Conservation (phyloP, 2,329 filamentous ascomycete species). For the Macrophomina pseudophaseolina region DNA sequence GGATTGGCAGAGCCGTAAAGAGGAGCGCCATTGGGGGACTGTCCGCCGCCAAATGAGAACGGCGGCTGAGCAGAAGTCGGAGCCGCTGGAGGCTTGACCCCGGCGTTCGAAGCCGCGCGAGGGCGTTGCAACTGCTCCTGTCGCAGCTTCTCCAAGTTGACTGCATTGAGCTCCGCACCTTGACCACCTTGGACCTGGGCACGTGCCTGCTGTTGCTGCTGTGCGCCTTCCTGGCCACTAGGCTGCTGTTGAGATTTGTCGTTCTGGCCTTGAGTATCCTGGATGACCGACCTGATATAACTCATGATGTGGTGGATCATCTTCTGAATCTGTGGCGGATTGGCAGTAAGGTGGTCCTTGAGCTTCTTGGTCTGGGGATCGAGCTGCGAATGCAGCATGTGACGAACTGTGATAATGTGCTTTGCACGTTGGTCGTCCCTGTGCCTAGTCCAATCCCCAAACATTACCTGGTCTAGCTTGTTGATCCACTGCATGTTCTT, state of each 20-base stretch:
- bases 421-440: conserved; percentile 1
- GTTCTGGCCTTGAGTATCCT: background rate
- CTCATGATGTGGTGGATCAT: conserved; percentile 32
- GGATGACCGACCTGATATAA: conserved; percentile 35
- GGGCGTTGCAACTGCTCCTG: conserved; percentile 51
- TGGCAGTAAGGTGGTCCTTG: conserved; percentile 4
- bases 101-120: conserved; percentile 31
- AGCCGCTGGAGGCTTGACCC: conserved; percentile 51
- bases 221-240: conserved; percentile 4
- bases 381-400: conserved; percentile 14
- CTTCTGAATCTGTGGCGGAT: background rate
- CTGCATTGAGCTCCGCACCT: conserved; percentile 40
- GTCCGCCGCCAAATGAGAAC: conserved; percentile 55
- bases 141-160: conserved; percentile 33
- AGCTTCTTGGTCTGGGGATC: conserved; percentile 5
- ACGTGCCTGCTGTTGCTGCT: conserved; percentile 20
- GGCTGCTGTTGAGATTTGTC: conserved; percentile 7
- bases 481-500: conserved; percentile 1
- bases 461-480: conserved; percentile 24
- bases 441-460: conserved; percentile 17
- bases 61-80: conserved; percentile 59
- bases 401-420: conserved; percentile 13
- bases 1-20: conserved; percentile 55
- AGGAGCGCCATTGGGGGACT: conserved; percentile 63
- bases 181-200: conserved; percentile 28